These are phyloP conservation scores for Talaromyces ruber DNA, from an alignment of 495 filamentous ascomycete genomes.

Conservation along the genomic window DNA sequence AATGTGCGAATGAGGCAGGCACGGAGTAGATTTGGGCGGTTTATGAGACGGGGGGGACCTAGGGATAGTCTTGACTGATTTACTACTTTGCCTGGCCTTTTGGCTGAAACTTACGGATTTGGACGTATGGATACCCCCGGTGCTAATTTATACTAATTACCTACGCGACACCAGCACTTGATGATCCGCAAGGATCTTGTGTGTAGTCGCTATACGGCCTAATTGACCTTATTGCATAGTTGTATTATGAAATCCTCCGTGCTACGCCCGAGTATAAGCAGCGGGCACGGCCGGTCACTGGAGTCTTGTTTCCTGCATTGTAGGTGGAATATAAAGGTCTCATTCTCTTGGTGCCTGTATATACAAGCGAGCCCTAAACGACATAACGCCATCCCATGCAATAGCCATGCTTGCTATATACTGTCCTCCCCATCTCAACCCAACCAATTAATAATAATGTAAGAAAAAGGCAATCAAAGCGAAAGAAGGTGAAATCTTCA, in stretches of 20 bases:
- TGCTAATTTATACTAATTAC: too few relatives aligned
- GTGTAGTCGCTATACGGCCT: constrained; percentile 58
- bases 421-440: background rate
- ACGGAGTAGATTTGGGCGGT: constrained; percentile 25
- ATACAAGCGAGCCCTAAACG: background rate
- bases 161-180: too few relatives aligned
- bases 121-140: background rate
- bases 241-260: too few relatives aligned
- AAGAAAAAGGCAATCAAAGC: background rate
- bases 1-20: background rate
- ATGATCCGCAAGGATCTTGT: constrained; percentile 62
- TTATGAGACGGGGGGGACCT: constrained; percentile 28
- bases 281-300: too few relatives aligned
- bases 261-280: too few relatives aligned
- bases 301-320: too few relatives aligned
- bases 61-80: constrained; percentile 32
- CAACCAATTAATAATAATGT: background rate
- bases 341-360: background rate
- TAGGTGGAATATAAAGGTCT: background rate
- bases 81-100: background rate
- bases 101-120: background rate
- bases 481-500: background rate
- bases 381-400: background rate
- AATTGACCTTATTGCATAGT: constrained; percentile 66
- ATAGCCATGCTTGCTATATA: background rate